Conservation (phyloP, 176 grass and related monocot species). For the Oryza longistaminata region DNA sequence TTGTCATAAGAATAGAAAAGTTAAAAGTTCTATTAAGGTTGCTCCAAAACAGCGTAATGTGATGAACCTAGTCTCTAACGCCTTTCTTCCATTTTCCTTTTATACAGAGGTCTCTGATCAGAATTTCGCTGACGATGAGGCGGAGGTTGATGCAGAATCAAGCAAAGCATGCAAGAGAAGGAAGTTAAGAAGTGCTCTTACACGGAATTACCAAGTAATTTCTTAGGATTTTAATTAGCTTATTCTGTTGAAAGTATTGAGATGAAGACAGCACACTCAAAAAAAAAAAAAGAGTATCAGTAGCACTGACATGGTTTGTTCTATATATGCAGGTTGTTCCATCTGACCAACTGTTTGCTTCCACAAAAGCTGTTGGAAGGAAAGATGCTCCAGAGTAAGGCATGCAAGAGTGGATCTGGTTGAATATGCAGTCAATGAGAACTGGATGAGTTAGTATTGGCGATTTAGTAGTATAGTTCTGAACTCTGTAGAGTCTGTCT, state of each 20-base stretch:
- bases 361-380: conserved; percentile 7
- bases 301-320: not conserved
- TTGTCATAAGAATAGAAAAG: not conserved
- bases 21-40: not conserved
- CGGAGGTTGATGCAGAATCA: conserved; percentile 49
- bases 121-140: conserved; percentile 73
- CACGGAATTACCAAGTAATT: conserved; percentile 54
- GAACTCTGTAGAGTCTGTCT: not conserved
- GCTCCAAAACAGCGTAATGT: not conserved
- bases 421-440: not conserved
- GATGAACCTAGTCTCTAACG: conserved; percentile 32
- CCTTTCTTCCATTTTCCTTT: not conserved
- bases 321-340: conserved; percentile 34
- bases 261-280: not conserved
- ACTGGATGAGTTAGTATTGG: conserved; percentile 10
- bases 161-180: conserved; percentile 54
- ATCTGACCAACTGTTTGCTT: conserved; percentile 1
- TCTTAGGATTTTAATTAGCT: not conserved
- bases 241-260: conserved; percentile 16
- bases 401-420: not conserved
- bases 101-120: conserved; percentile 87
- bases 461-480: conserved; percentile 11
- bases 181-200: conserved; percentile 28
- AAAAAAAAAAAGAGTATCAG: not conserved
- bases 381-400: conserved; percentile 27